Base-by-base conservation (phyloP, 805 yeast species). In the Debaryomyces tyrocola region DNA sequence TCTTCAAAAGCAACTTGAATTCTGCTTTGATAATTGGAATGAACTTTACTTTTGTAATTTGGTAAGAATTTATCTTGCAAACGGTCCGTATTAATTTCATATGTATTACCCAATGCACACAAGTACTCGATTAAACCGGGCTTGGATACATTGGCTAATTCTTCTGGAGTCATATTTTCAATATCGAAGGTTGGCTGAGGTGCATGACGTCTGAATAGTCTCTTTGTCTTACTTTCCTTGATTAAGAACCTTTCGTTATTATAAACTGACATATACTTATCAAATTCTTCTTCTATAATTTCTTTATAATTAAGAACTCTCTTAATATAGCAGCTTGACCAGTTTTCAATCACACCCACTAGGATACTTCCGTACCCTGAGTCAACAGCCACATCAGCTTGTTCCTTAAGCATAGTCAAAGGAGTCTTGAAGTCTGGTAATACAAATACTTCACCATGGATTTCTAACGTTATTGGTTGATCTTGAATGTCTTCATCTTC, bases 71-170 rank as follows among this genome's bases (percentile, higher is more conserved):
- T 73, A n/a, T 79, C 81, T 18, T 81, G 79, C 55, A 85, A 77
- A 48, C 85, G 77, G 41, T 80, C 80, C 5, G 85, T 77, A 46
- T 87, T 83, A 20, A 87, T 85, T 51, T 87, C 94, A 64, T 87
- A 95, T 54, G 91, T 94, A 64, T 90, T 90, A 2, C 91, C 92
- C 14, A 88, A 74, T 0, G 96, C 96, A 12, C 87, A 79, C 43
- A 87, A 66, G 64, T 90, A 90, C 58, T 90, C 96, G 34, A 85
- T 74, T 27, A 90, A 69, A 1, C 96, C 97, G 20, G 87, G 84
- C 73, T 48, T 71, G 4, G 77, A 67, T 20, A 71, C 63, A 12
- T 59, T 56, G 6, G 64, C 64, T 20, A 67, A 54, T 51, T 73
- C 67, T 46, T 71, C 75, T 6, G 63, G 63, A 0, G 74, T 56